Base-by-base conservation (phyloP, 495 filamentous ascomycete species). In the Hypoxylon fuscum region DNA sequence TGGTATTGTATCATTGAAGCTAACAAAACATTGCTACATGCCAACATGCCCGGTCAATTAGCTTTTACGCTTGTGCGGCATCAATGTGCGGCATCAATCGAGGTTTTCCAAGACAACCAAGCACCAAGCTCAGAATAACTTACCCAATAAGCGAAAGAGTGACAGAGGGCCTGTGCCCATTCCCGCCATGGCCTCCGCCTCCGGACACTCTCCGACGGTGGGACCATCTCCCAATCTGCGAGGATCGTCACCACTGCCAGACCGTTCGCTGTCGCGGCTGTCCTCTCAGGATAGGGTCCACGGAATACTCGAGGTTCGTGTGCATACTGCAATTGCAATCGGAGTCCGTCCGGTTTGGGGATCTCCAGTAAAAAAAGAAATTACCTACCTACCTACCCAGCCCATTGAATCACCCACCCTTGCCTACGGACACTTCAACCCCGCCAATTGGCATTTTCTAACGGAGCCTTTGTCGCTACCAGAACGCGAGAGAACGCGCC, bases 241-340 rank as follows among this genome's bases (percentile, higher is more conserved):
- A 61, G 25, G 46, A 66, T 61, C 52, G 10, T 62, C 63, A 12
- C 53, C 52, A 1, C 18, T 52, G 21, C 47, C 57, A 66, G 57
- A 66, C 51, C 57, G 34, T 15, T 44, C 57, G 42, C 51, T 60
- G 20, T 62, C 57, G 41, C 59, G 70, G 20, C 57, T 54, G 52
- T 76, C 76, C 8, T 71, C 76, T 10, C 72, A 77, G 38, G 72
- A 77, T 14, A 72, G 77, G 31, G 58, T 80, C 52, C 71, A 70
- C 52, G 66, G 69, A 11, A 79, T 80, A 64, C 76, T 80, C 52
- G 72, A 80, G 77, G 78, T 80, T 59, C 59, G 69, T 61, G 17
- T 21, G 48, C 38, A 49, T 50, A 47, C 22, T 41, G 21, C 34
- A 40, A 29, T 54, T 46, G n/a, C n/a, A n/a, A n/a, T n/a, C 18